These are phyloP conservation scores for Fusarium sp. DNA, from an alignment of 2,329 filamentous ascomycete species.

Conservation along the genomic window DNA sequence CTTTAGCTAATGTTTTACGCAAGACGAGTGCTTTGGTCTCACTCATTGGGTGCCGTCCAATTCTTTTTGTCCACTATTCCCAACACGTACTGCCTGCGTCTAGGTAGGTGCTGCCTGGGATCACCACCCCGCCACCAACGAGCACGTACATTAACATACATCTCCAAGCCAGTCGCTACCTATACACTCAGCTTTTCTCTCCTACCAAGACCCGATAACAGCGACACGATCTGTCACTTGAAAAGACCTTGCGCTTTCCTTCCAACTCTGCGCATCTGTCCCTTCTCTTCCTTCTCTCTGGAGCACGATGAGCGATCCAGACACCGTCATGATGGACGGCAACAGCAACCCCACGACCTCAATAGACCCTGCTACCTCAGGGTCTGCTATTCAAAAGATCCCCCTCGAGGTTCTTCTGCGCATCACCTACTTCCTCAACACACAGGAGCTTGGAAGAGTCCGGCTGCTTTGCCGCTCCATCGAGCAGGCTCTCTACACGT, in stretches of 20 bases:
- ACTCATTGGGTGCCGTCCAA: too few relatives aligned
- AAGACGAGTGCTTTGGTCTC: too few relatives aligned
- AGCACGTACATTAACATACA: too few relatives aligned
- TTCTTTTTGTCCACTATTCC: too few relatives aligned
- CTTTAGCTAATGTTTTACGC: too few relatives aligned
- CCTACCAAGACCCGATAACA: background rate
- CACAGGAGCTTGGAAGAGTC: slow-evolving; percentile 68
- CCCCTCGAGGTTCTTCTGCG: slow-evolving; percentile 73
- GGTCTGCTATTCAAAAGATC: slow-evolving; percentile 54
- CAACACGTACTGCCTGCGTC: too few relatives aligned
- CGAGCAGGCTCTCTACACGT: slow-evolving; percentile 68
- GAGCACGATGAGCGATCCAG: slow-evolving; percentile 29
- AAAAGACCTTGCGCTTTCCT: background rate
- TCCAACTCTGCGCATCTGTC: background rate
- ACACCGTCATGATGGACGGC: slow-evolving; percentile 31
- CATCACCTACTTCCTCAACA: slow-evolving; percentile 68
- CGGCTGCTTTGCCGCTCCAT: slow-evolving; percentile 70
- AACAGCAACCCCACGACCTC: slow-evolving; percentile 11
- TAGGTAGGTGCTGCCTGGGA: too few relatives aligned
- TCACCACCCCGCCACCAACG: too few relatives aligned
- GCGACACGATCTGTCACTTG: background rate
- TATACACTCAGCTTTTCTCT: too few relatives aligned
- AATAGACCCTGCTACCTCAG: background rate
- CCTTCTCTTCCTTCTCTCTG: background rate
- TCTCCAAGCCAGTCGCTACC: too few relatives aligned